Evolutionary conservation across 495 filamentous ascomycete species (phyloP), one percentile per base, ranked within the genome.

Genomic region (Aspergillus diversus): DNA sequence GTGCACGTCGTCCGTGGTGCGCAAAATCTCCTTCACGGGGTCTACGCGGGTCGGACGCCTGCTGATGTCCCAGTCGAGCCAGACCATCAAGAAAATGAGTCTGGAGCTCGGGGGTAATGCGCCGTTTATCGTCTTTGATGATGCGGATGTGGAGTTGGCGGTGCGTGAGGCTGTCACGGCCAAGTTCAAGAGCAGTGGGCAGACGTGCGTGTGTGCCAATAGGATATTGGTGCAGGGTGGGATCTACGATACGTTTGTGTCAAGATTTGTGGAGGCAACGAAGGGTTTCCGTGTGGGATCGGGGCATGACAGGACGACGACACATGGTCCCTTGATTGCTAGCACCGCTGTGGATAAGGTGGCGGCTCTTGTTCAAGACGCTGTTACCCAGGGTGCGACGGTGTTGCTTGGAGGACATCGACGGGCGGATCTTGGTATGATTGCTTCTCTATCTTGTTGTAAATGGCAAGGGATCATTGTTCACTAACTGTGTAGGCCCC

Each of bases 281-380:
- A 84, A 34, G 21, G 57, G 47, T 0, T 91, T 92, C 76, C 84
- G 81, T 53, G 86, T 93, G 49, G 91, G 90, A 13, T 80, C 84
- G 66, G 90, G 88, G 64, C 81, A 85, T 0, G 75, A 80, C 32
- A 81, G 80, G 37, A 13, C 33, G 3, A 78, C 84, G 46, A 92
- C 88, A 1, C 90, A 92, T 66, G 90, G 90, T 4, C 90, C 91
- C 7, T 73, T 93, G 27, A 92, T 92, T 61, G 89, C 92, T 90
- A 89, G 69, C 89, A 87, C 11, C 75, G 90, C 89, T 13, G 74
- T 92, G 34, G 76, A 66, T 50, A 93, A 93, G 70, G 90, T 90
- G 33, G 83, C 88, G 13, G 73, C 79, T 21, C 90, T 93, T 68
- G 85, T 92, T 15, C 78, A 82, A 16, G 89, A 93, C 68, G 90